Evolutionary conservation across 164 flowering plant genomes (phyloP), one percentile per base, ranked within the genome.

Genomic region (Macadamia integrifolia): DNA sequence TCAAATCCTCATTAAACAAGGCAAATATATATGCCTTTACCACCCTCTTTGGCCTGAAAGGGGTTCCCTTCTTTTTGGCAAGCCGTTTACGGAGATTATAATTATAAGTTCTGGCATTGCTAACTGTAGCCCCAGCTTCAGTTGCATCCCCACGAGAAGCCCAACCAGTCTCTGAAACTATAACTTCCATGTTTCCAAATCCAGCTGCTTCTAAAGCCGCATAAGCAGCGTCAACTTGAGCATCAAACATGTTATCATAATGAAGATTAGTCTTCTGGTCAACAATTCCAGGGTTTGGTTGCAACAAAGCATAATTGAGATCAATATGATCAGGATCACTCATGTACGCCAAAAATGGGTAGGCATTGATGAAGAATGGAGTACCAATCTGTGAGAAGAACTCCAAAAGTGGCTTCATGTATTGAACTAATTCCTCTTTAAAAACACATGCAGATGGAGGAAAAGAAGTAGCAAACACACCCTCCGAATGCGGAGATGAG

Each of bases 161-260:
- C 91, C 91, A 87, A 23, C 91, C 91, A 0, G 91, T 87, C 72
- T 87, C 91, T 23, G 88, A 80, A 67, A 87, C 74, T 42, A 87
- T 83, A 55, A 87, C 88, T 74, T 87, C 87, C 87, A 81, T 87
- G 69, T 82, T 82, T 46, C 64, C 67, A 69, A 68, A 80, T 44
- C 91, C 91, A 58, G 87, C 86, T 63, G 71, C 71, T 62, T 80
- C 81, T 50, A 87, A 62, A 35, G 91, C 91, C 43, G 79, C 81
- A 73, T 87, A 87, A 65, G 88, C 80, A 11, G 87, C 88, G 74
- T 87, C 91, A 69, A 87, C 77, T 74, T 81, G 86, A 77, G 91
- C 91, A 80, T 87, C 91, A 55, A 87, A 84, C 88, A 87, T 76
- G 74, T 87, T 87, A 71, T 87, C 91, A 73, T 87, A 87, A 70